These are phyloP conservation scores for Setaria viridis DNA, from an alignment of 202 grass and related monocot species.

Conservation along the genomic window DNA sequence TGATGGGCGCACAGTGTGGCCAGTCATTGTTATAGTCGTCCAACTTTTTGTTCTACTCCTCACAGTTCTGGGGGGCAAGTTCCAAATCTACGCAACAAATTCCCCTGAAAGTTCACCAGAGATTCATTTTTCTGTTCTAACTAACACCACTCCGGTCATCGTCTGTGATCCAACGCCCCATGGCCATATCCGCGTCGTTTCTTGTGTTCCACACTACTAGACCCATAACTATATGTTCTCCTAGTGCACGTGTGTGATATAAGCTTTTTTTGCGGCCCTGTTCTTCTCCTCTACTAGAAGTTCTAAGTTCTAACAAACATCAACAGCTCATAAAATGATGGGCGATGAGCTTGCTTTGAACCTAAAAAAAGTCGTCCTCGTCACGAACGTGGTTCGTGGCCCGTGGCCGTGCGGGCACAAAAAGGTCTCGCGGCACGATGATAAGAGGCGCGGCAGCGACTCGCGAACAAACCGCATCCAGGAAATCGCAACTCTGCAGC, in stretches of 20 bases:
- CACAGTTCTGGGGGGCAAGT: no score
- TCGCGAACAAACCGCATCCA: neutral
- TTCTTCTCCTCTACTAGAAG: neutral
- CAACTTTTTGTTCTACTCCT: no score
- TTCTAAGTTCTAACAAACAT: neutral
- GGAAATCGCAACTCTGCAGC: no score
- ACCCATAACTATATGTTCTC: neutral
- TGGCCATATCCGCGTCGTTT: neutral
- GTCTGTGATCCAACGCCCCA: neutral
- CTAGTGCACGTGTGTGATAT: neutral
- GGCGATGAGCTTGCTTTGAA: neutral
- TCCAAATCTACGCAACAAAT: no score
- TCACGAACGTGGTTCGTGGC: neutral
- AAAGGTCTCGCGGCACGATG: neutral
- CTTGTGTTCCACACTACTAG: neutral
- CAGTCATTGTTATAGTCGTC: no score
- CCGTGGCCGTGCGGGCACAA: neutral
- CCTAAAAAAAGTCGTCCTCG: conserved; percentile 3
- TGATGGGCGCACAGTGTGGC: no score
- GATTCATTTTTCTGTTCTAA: no score
- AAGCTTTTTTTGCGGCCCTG: no score
- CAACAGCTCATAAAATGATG: neutral
- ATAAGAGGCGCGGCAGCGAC: neutral
- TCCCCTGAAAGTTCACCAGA: no score
- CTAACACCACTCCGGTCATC: neutral